Conservation (phyloP, 2,329 filamentous ascomycete species). For the Ceratocystis colombiana region DNA sequence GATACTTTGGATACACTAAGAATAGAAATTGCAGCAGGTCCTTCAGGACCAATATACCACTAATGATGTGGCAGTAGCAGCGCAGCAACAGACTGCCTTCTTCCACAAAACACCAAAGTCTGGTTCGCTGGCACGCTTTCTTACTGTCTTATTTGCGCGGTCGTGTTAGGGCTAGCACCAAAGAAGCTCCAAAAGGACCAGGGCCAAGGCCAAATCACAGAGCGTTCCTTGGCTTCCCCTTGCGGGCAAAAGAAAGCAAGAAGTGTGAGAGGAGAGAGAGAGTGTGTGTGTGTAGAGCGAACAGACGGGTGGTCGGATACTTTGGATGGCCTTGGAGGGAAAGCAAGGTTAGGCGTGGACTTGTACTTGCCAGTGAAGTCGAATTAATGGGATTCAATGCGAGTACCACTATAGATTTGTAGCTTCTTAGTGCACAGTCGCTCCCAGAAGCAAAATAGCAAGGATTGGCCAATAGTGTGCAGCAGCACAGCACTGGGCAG, state of each 20-base stretch:
- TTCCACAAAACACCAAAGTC: neutral
- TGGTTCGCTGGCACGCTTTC: neutral
- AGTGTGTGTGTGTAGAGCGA: neutral
- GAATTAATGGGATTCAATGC: constrained; percentile 5
- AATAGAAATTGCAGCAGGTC: constrained; percentile 14
- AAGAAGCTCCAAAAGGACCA: neutral
- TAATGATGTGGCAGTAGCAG: neutral
- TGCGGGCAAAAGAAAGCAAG: neutral
- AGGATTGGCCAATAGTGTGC: neutral
- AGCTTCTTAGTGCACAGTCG: constrained; percentile 5
- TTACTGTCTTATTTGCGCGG: neutral
- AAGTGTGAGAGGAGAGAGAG: neutral
- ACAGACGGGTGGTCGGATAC: constrained; percentile 7
- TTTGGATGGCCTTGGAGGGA: neutral
- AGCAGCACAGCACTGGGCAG: neutral
- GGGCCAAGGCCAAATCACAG: constrained; percentile 3
- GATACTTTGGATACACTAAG: constrained; percentile 1
- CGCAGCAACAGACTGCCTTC: neutral
- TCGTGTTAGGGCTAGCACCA: neutral
- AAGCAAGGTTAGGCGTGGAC: constrained; percentile 1
- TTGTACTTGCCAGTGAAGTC: neutral
- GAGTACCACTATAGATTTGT: neutral
- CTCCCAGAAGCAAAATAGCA: neutral
- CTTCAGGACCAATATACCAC: neutral
- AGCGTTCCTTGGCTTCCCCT: neutral